Base-by-base conservation (phyloP, 2,329 filamentous ascomycete species). In the Sclerotinia glacialis region DNA sequence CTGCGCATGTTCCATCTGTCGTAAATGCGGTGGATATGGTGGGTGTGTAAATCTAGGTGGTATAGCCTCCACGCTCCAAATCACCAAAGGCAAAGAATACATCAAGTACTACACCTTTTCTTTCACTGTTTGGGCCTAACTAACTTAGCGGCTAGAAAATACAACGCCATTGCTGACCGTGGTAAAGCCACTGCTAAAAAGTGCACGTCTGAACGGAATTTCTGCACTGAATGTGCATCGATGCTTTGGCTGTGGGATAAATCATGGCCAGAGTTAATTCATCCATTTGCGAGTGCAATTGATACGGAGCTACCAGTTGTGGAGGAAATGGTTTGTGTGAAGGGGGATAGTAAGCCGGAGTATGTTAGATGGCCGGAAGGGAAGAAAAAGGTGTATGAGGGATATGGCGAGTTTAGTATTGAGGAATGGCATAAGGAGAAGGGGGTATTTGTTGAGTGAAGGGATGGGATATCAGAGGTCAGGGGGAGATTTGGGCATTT, bases 221-320 rank as follows among this genome's bases (percentile, higher is more conserved):
- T 82, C 68, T 82, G 80, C 70, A 78, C 77, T 3, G 79, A 80
- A 60, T 83, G 81, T 72, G 78, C 79, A 59, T 76, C 77, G 6
- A 81, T 81, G 79, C 72, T 81, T 7, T 81, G 80, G 80, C 69
- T 82, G 5, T 82, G 78, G 78, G 80, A 82, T 70, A 73, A 77
- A 26, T 75, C 78, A 21, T 82, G 79, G 79, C 80, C 80, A 0
- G 79, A 82, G 68, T 65, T 82, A 63, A 80, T 82, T 61, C 81
- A 82, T 71, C 81, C 80, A 1, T 83, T 82, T 74, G 80, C 80
- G 5, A 79, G 79, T 11, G 81, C 80, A 26, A 81, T 83, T 69
- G 81, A 82, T 72, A 80, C 79, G 5, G 78, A 80, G 40, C 66
- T 83, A 66, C 78, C 79, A 0, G 74, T 74, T 44, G 79, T 80